Base-by-base conservation (phyloP, 495 filamentous ascomycete genomes). In the Annulohypoxylon moriforme region DNA sequence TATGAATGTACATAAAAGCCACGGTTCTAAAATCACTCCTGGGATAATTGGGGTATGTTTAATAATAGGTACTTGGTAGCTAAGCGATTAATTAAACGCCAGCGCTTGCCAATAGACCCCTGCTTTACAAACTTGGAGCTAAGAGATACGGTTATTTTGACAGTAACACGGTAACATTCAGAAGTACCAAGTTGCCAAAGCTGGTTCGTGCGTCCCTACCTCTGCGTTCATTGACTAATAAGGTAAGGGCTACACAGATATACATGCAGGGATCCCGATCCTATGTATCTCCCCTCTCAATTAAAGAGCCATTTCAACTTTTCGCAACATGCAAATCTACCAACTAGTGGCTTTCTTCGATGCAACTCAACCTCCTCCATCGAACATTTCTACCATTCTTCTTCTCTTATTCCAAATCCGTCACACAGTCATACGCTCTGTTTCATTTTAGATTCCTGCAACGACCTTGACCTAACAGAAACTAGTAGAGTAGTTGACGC, bases 61-160 rank as follows among this genome's bases (percentile, higher is more conserved):
- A 71, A 58, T 56, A 58, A 58, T 66, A 49, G 27, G 27, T 29
- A 29, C 27, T 29, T 3, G 3, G 27, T 29, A 25, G 50, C 14
- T 34, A 69, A 49, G 66, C 71, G 66, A 73, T 42, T 66, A 67
- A 73, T 73, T 73, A 73, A 62, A 69, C 71, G 71, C 71, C 60
- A 73, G 71, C 66, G 71, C 66, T 67, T 69, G 71, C 34, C 34
- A 24, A 58, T 27, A 40, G 16, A 50, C 49, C 56, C 56, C 36
- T 50, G 63, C 40, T 55, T 55, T 62, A 47, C 36, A 34, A 22
- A 53, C 33, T 18, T n/a, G 58, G 36, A 73, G 60, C 70, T 56
- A 73, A 65, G 53, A 44, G 33, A 42, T 47, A 60, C 38, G 55
- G 34, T 22, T 62, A 60, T 60, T 64, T 70, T 59, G 47, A 22